Evolutionary conservation across 164 flowering plant genomes (phyloP).

Genomic region (Tetracentron sinense): DNA sequence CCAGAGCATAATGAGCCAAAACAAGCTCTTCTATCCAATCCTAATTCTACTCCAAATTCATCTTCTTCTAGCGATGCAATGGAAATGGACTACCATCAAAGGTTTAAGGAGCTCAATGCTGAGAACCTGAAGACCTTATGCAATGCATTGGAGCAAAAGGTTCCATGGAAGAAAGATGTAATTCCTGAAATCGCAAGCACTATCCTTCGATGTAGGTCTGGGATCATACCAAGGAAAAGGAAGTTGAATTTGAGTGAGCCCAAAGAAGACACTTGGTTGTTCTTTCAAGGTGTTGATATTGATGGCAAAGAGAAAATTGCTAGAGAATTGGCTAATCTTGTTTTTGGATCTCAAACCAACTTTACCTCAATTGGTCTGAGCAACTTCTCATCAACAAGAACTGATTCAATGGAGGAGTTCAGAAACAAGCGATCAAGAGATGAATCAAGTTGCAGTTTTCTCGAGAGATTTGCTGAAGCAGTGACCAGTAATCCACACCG

Average conservation of each 20-base stretch:
- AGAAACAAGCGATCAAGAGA: conserved; percentile 66
- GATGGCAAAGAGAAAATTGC: conserved; percentile 71
- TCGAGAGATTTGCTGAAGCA: conserved; percentile 64
- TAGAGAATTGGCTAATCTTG: conserved; percentile 61
- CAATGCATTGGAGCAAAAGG: conserved; percentile 64
- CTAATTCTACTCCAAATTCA: conserved; percentile 57
- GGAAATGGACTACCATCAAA: conserved; percentile 46
- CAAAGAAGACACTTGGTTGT: conserved; percentile 86
- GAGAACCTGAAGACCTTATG: conserved; percentile 59
- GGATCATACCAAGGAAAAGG: conserved; percentile 51
- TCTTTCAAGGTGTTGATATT: conserved; percentile 70
- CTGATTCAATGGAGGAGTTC: conserved; percentile 54
- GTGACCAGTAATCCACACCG: conserved; percentile 57
- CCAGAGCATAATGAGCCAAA: conserved; percentile 37
- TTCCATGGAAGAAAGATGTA: conserved; percentile 73
- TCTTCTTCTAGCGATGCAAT: conserved; percentile 61
- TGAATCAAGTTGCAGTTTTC: conserved; percentile 57
- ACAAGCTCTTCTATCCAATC: conserved; percentile 47
- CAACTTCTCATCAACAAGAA: conserved; percentile 58
- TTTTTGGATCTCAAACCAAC: conserved; percentile 61
- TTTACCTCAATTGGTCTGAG: conserved; percentile 55
- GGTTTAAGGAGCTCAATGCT: conserved; percentile 59
- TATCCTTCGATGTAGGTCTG: conserved; percentile 69
- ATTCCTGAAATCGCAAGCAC: conserved; percentile 71
- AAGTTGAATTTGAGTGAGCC: conserved; percentile 16